A percentile compares a stretch with the other conserved stretches of the same genome.
Evolutionary conservation across 768 basidiomycete genomes (phyloP).

Genomic region (Agaricus sinodeliciosus): DNA sequence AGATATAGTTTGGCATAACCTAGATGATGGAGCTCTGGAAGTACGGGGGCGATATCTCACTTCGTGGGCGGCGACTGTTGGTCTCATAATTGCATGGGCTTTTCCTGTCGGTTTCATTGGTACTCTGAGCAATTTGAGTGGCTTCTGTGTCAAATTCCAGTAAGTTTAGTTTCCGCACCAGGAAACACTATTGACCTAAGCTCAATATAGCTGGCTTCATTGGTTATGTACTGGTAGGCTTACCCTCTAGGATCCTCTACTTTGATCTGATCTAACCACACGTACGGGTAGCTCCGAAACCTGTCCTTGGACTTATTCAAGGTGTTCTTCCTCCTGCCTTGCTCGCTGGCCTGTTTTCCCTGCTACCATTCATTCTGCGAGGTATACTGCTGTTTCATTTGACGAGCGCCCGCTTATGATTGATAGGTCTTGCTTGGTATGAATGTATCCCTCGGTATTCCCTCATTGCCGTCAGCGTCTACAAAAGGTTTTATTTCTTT

Average conservation of each 20-base stretch:
- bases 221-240: slow-evolving; percentile 43
- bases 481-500: slow-evolving; percentile 66
- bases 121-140: slow-evolving; percentile 50
- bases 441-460: slow-evolving; percentile 67
- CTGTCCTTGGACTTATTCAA: slow-evolving; percentile 47
- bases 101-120: slow-evolving; percentile 66
- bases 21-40: slow-evolving; percentile 46
- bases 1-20: slow-evolving; percentile 53
- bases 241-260: neutral
- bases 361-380: slow-evolving; percentile 52
- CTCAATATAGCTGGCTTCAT: slow-evolving; percentile 39
- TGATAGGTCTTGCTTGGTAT: slow-evolving; percentile 49
- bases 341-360: slow-evolving; percentile 53
- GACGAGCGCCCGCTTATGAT: neutral
- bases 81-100: slow-evolving; percentile 56
- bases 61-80: slow-evolving; percentile 51
- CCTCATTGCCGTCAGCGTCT: slow-evolving; percentile 63
- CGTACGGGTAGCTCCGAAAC: slow-evolving; percentile 22
- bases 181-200: neutral
- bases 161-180: slow-evolving; percentile 19
- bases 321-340: slow-evolving; percentile 63
- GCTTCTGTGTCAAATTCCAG: slow-evolving; percentile 42
- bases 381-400: slow-evolving; percentile 28
- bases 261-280: neutral
- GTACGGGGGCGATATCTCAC: slow-evolving; percentile 45